Evolutionary conservation across 2,329 filamentous ascomycete genomes (phyloP), one percentile per base, ranked within the genome.

Genomic region (Aphanoascus verrucosus): DNA sequence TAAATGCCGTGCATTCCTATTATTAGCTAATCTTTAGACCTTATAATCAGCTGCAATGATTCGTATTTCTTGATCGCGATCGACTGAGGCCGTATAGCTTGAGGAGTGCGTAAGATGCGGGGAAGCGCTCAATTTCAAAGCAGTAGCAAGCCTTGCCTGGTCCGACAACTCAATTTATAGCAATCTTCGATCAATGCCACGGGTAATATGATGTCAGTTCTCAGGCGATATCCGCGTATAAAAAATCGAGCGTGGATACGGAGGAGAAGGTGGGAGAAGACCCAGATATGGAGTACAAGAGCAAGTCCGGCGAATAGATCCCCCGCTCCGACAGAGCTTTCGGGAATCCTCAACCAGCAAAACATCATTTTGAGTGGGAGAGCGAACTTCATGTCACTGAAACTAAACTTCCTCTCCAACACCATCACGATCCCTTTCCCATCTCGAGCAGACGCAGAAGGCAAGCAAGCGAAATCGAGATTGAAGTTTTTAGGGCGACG

Each of bases 401-500:
- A 19, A 17, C 40, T 38, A 46, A 28, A 31, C 38, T 28, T 8
- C 31, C 31, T 32, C 20, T 44, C 35, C 54, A 52, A 50, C 38
- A 28, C 43, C 28, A 28, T 46, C 28, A 43, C 42, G 35, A 31
- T 20, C 55, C 37, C 47, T 54, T 38, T 43, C 49, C 12, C 45
- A 37, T 44, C 32, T 46, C 42, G 8, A 17, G 49, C 49, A 44
- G 17, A 55, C 12, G 5, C 35, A 23, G 34, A 15, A 32, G 23
- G 35, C 47, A 20, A 15, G 23, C 28, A 45, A 43, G 34, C 37
- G 32, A 45, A 54, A 49, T 47, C 37, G 48, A 48, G 56, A 50
- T 45, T 59, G 58, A 60, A 61, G 60, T 58, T 54, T 59, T 59
- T 57, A 59, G 63, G 62, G 58, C 58, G 55, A 65, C 69, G 68